Conservation (phyloP, 257 asterid species). For the Anisodus tanguticus region DNA sequence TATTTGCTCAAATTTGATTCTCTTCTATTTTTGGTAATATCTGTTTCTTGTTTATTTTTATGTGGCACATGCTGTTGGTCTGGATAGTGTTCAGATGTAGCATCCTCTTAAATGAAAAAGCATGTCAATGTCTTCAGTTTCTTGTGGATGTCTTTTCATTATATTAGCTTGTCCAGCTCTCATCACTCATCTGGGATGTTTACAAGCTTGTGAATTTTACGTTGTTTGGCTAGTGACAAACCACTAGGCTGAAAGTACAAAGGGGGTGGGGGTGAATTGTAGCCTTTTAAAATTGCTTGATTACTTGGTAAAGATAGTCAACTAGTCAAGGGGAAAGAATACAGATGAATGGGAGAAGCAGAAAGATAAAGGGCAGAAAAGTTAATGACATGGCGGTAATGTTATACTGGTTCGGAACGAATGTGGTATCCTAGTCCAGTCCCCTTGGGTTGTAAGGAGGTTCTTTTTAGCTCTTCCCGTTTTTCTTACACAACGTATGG, state of each 20-base stretch:
- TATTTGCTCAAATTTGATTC: constrained; percentile 15
- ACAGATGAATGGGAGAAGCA: background rate
- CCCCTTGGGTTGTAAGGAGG: background rate
- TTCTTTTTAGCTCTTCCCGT: background rate
- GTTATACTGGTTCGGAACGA: background rate
- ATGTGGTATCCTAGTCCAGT: background rate
- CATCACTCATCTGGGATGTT: background rate
- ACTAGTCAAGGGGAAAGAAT: background rate
- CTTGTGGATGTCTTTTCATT: constrained; percentile 5
- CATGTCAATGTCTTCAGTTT: constrained; percentile 16
- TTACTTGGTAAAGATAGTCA: constrained; percentile 9
- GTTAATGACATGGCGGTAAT: background rate
- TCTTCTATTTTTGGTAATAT: background rate
- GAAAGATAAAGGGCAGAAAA: background rate
- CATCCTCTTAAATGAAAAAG: constrained; percentile 5
- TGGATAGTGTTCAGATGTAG: background rate
- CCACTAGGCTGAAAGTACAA: background rate
- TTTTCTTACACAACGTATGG: background rate
- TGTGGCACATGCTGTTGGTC: background rate
- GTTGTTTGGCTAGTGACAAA: background rate
- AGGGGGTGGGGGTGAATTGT: background rate
- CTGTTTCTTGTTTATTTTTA: constrained; percentile 22
- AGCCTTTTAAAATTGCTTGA: background rate
- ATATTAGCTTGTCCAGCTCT: background rate
- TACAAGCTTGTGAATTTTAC: background rate